Evolutionary conservation across 352 stramenopile genomes (phyloP).

Genomic region (Phytophthora tubulina): DNA sequence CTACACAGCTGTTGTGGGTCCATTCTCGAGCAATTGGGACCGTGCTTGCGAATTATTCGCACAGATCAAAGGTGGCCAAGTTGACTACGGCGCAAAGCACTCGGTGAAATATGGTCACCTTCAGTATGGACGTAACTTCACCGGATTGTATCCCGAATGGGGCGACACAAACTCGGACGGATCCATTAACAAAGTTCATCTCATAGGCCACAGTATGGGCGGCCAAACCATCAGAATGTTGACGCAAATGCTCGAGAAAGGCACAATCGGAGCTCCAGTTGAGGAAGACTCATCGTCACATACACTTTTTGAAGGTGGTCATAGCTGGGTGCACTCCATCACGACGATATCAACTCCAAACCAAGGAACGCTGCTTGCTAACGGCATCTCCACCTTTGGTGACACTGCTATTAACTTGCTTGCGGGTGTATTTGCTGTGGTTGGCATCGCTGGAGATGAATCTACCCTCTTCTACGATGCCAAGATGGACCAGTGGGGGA

Average conservation of each 20-base stretch:
- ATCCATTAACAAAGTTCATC: neutral
- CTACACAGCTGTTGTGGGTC: neutral
- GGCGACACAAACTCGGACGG: neutral
- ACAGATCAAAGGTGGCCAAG: slow-evolving; percentile 55
- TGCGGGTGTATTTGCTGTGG: neutral
- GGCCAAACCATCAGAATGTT: neutral
- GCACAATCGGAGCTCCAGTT: neutral
- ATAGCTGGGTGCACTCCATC: neutral
- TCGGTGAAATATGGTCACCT: slow-evolving; percentile 4
- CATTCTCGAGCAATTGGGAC: neutral
- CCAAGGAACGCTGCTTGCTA: neutral
- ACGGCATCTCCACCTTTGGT: neutral
- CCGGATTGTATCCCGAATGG: neutral
- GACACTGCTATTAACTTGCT: neutral
- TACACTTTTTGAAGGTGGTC: neutral
- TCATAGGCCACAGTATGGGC: neutral
- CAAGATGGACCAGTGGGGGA: neutral
- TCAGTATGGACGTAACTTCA: neutral
- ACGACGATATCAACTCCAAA: neutral
- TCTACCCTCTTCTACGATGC: neutral
- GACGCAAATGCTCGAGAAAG: neutral
- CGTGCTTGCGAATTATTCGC: slow-evolving; percentile 63
- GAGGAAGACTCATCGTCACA: neutral
- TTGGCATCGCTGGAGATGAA: neutral
- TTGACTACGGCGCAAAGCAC: slow-evolving; percentile 43